Evolutionary conservation across 768 basidiomycete genomes (phyloP).

Genomic region (Naganishia kalamii): DNA sequence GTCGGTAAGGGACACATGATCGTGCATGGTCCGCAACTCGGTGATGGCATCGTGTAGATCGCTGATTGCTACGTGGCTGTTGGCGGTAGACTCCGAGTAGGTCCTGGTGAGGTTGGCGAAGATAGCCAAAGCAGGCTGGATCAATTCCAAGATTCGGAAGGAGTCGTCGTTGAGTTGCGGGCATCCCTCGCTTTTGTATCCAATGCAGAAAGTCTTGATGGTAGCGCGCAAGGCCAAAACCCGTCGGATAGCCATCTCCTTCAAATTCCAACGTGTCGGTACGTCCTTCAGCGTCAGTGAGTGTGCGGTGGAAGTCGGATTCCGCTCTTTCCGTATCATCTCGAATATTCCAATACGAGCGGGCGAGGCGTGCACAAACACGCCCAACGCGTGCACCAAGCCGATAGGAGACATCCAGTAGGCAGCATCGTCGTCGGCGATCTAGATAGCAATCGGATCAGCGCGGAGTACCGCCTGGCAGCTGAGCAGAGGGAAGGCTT

Average conservation of each 20-base stretch:
- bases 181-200: background rate
- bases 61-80: background rate
- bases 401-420: background rate
- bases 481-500: no score
- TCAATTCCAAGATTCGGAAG: background rate
- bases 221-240: background rate
- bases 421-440: no score
- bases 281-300: background rate
- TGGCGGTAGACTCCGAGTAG: background rate
- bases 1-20: background rate
- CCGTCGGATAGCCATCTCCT: background rate
- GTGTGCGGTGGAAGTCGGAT: background rate
- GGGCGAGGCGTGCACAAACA: background rate
- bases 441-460: no score
- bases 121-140: background rate
- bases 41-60: background rate
- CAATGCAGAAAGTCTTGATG: background rate
- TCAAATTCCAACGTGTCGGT: background rate
- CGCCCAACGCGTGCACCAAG: constrained; percentile 1
- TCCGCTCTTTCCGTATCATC: background rate
- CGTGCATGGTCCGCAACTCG: background rate
- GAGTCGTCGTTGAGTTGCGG: background rate
- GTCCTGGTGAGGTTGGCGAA: background rate
- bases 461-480: no score
- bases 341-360: background rate